Evolutionary conservation across 1,284 basidiomycete genomes (phyloP).

Genomic region (Naganishia cerealis): DNA sequence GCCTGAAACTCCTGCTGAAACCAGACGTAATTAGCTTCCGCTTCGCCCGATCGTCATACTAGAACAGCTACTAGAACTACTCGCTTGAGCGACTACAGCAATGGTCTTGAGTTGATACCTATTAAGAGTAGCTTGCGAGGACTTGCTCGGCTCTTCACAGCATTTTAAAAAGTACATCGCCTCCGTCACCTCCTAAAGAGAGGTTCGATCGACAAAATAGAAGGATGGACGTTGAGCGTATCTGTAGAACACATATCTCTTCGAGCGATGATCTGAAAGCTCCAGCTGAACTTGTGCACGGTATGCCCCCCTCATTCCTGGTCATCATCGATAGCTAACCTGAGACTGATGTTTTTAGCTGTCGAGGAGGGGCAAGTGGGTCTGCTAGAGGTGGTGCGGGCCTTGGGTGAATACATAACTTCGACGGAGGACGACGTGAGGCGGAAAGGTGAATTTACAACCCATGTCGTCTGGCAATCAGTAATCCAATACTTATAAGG

Average conservation of each 20-base stretch:
- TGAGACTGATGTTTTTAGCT: constrained; percentile 57
- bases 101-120: not conserved
- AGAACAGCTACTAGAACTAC: not conserved
- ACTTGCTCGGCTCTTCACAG: not conserved
- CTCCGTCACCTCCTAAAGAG: not conserved
- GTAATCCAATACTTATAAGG: not conserved
- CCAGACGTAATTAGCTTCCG: constrained; percentile 5
- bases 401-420: constrained; percentile 80
- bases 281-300: constrained; percentile 44
- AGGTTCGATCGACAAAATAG: not conserved
- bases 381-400: constrained; percentile 81
- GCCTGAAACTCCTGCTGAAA: not conserved
- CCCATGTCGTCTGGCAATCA: not conserved
- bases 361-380: constrained; percentile 64
- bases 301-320: constrained; percentile 36
- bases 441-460: constrained; percentile 65
- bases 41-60: constrained; percentile 15
- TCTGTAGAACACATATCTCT: constrained; percentile 49
- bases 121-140: not conserved
- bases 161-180: not conserved
- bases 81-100: no score
- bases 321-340: constrained; percentile 1
- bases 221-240: constrained; percentile 47
- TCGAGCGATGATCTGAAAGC: constrained; percentile 45
- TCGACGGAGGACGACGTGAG: constrained; percentile 76